Base-by-base conservation (phyloP, 306 rosid genomes). In the Vigna unguiculata region DNA sequence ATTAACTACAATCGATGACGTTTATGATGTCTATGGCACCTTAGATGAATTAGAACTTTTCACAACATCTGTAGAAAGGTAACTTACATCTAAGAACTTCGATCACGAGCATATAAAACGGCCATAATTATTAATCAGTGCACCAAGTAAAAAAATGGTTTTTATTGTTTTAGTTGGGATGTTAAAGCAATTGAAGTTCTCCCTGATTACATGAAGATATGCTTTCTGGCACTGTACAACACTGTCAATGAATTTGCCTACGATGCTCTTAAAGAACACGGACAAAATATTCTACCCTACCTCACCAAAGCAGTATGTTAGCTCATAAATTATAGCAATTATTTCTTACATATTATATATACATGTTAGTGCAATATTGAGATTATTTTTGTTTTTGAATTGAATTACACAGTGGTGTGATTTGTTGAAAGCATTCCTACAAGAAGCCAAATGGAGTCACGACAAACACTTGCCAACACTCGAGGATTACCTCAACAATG, bases 181-280 rank as follows among this genome's bases (percentile, higher is more conserved):
- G 61, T 90, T 53, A 78, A 78, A 20, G 84, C 75, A 13, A 28
- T 83, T 24, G 21, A 79, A 4, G 48, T n/a, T 61, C 84, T 87
- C 9, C 89, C 93, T 1, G 57, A 76, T 14, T 87, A 87, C 72
- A 87, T 88, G 96, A 87, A 86, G 71, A 36, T 87, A 10, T 84
- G 88, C 15, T 90, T 88, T 74, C 74, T 88, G 9, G 93, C 93
- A 41, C 90, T 88, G 6, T 91, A 82, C 75, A 89, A 91, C 81
- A 87, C 84, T 4, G 73, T 89, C 15, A 91, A 89, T 13, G 87
- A 91, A 57, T 76, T 91, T 19, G 80, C 76, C 32, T 87, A 82
- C 36, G 87, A 88, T 11, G 45, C 75, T 0, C 74, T 84, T n/a
- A 82, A 63, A 36, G 80, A 74, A 7, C 83, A 84, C 10, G 93